Evolutionary conservation across 805 yeast species (phyloP), one percentile per base, ranked within the genome.

Genomic region (Wickerhamiella musiphila): DNA sequence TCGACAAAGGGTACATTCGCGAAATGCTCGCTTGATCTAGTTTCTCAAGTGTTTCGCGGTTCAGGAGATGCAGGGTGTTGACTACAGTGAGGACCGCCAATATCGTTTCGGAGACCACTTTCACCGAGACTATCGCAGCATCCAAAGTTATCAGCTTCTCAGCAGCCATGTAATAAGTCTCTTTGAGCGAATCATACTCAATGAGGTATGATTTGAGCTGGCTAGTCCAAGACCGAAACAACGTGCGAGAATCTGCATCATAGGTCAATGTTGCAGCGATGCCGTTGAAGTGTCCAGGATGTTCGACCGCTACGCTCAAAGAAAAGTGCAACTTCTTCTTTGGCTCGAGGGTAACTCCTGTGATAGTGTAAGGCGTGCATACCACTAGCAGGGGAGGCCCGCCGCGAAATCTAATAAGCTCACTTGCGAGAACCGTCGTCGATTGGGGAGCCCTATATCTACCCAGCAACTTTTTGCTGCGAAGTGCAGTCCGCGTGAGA

Each of bases 151-250:
- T 63, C 31, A 66, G 48, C 35, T 59, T 60, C 35, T 57, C 46
- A 15, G 62, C 55, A 6, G 54, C n/a, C 2, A 7, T 12, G 5
- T 12, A 5, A n/a, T 19, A 18, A 3, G 14, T 26, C 19, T 5
- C 26, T 6, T 20, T 18, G 11, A 33, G 5, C 13, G 15, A 10
- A 11, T 34, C 28, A 13, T 32, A 25, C 11, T 27, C 15, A 6
- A 39, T 21, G 13, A 37, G 18, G 5, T 31, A 19, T 4, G 15
- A 28, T 2, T 40, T 39, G n/a, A n/a, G n/a, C n/a, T n/a, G n/a
- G n/a, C n/a, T n/a, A n/a, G n/a, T n/a, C n/a, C n/a, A n/a, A 72
- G 70, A n/a, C 68, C 59, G 77, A 82, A 77, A 23, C 78, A 60
- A 40, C 73, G 78, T 0, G 78, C 84, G 26, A 79, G 49, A 36